phyloP scores from a whole-genome alignment of 2,329 filamentous ascomycete genomes.

The Catunica adiposa region DNA sequence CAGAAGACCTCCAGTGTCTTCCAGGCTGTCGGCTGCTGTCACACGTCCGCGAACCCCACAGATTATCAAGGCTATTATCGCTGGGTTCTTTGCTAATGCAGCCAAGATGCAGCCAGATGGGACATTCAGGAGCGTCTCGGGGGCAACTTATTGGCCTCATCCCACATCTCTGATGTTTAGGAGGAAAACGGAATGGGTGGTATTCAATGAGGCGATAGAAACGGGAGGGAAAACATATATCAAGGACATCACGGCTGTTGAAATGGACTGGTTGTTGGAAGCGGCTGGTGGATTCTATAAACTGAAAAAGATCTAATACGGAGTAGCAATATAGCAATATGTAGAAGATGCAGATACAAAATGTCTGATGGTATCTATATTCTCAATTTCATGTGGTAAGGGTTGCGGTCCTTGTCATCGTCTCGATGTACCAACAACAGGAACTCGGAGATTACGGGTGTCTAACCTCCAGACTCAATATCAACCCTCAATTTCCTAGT shows the following conservation, averaged over 20 bases:
- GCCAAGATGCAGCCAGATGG: slow-evolving; percentile 90
- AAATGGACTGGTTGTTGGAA: slow-evolving; percentile 81
- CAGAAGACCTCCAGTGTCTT: neutral
- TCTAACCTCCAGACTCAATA: no score
- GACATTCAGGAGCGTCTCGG: slow-evolving; percentile 71
- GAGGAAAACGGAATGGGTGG: slow-evolving; percentile 87
- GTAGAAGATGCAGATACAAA: no score
- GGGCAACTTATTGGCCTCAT: slow-evolving; percentile 68
- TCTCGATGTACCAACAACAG: no score
- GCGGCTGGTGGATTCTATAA: slow-evolving; percentile 75
- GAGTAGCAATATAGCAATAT: neutral
- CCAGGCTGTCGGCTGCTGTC: neutral
- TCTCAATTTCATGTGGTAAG: no score
- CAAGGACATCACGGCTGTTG: slow-evolving; percentile 79
- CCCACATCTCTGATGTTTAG: slow-evolving; percentile 92
- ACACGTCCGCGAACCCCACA: neutral
- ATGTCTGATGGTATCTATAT: neutral
- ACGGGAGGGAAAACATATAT: slow-evolving; percentile 80
- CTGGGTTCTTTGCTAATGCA: slow-evolving; percentile 84
- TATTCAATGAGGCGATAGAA: slow-evolving; percentile 89
- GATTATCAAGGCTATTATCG: slow-evolving; percentile 18
- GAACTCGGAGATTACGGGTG: no score
- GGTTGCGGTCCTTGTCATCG: no score
- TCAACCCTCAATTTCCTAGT: no score
- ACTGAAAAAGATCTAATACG: slow-evolving; percentile 21